Conservation (phyloP, 2,329 filamentous ascomycete genomes). For the Podosphaera xanthii region DNA sequence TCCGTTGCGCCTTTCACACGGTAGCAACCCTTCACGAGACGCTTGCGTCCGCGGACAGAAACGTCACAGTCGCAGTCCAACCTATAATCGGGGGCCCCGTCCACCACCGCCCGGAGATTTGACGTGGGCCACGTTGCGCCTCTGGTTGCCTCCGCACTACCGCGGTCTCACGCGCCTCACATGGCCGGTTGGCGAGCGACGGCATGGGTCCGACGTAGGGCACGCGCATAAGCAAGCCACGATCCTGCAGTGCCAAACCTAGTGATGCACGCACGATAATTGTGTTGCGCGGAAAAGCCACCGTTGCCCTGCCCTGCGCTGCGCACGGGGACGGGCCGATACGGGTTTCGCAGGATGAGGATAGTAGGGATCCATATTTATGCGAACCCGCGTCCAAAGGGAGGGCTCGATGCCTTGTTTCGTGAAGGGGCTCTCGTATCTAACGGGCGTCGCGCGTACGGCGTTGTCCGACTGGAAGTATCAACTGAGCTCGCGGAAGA, state of each 20-base stretch:
- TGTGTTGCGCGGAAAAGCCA: not conserved
- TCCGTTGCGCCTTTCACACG: not conserved
- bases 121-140: not conserved
- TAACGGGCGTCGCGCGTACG: too few relatives aligned
- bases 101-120: not conserved
- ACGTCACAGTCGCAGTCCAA: not conserved
- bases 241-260: not conserved
- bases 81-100: too few relatives aligned
- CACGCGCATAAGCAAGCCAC: not conserved
- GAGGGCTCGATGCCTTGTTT: not conserved
- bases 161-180: not conserved
- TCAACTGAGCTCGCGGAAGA: too few relatives aligned
- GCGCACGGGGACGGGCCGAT: not conserved
- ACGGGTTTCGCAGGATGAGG: not conserved
- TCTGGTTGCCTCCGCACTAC: not conserved
- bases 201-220: not conserved
- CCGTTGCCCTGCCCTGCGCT: not conserved
- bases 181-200: not conserved
- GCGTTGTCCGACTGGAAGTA: too few relatives aligned
- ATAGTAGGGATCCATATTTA: not conserved
- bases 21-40: not conserved
- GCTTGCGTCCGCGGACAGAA: not conserved
- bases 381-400: not conserved
- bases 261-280: not conserved
- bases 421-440: too few relatives aligned